These are phyloP conservation scores for Blastocystis sp. DNA, from an alignment of 352 stramenopile genomes.

Conservation along the genomic window DNA sequence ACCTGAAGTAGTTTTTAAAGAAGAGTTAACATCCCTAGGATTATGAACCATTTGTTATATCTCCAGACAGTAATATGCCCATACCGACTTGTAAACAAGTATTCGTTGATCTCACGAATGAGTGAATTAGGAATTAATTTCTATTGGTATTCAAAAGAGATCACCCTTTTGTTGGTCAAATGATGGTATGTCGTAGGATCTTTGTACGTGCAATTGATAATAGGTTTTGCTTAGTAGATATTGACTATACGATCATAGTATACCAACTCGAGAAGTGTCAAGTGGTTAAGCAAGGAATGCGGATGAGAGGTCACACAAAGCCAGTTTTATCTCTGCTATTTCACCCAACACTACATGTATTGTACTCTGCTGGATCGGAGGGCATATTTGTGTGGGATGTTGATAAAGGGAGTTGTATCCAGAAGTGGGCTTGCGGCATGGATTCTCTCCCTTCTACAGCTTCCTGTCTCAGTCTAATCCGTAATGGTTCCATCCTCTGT, in stretches of 20 bases:
- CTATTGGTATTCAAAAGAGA: conserved; percentile 22
- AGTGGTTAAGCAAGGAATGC: neutral
- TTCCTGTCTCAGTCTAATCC: neutral
- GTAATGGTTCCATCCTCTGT: neutral
- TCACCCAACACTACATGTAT: neutral
- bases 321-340: neutral
- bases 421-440: neutral
- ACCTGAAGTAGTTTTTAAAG: neutral
- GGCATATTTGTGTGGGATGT: conserved; percentile 34
- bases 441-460: neutral
- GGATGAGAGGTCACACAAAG: neutral
- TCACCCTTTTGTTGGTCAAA: conserved; percentile 25
- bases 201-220: neutral
- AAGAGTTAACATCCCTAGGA: neutral
- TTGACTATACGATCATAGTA: neutral
- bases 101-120: neutral
- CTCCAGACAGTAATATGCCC: neutral
- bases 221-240: conserved; percentile 27
- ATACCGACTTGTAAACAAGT: neutral
- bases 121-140: neutral
- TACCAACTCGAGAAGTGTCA: neutral
- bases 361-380: neutral
- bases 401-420: neutral
- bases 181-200: neutral
- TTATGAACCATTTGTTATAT: neutral